Percentiles rank a stretch among this genome's conserved stretches.
Evolutionary conservation across 2,329 filamentous ascomycete genomes (phyloP).

Genomic region (Stagonosporopsis tanaceti): DNA sequence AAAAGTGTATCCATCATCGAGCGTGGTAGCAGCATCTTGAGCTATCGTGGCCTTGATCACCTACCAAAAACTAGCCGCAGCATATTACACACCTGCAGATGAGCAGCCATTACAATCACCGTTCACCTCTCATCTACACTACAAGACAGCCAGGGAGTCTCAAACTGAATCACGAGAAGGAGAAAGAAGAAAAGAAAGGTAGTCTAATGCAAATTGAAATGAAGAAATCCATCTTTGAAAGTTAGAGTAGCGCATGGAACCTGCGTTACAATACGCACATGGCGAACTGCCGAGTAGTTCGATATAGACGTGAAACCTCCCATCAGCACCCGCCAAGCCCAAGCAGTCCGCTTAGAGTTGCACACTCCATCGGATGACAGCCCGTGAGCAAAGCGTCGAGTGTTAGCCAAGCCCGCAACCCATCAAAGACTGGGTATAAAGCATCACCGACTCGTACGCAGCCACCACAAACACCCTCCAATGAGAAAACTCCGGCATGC

Average conservation of each 20-base stretch:
- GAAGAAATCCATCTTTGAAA: conserved; percentile 29
- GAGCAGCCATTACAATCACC: not conserved
- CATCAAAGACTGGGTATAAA: conserved; percentile 8
- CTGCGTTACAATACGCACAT: conserved; percentile 5
- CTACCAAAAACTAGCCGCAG: not conserved
- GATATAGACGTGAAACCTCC: conserved; percentile 15
- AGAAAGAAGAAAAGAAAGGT: conserved; percentile 35
- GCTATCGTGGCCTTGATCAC: not conserved
- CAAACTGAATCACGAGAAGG: not conserved
- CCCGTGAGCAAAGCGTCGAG: conserved; percentile 14
- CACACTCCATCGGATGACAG: conserved; percentile 7
- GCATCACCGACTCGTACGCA: conserved; percentile 30
- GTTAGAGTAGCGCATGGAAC: conserved; percentile 36
- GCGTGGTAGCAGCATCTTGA: not conserved
- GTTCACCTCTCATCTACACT: not conserved
- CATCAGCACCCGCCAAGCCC: conserved; percentile 34
- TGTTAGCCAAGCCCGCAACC: conserved; percentile 11
- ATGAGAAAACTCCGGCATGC: conserved; percentile 49
- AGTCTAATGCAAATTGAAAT: conserved; percentile 26
- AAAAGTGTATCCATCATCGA: not conserved
- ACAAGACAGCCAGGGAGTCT: not conserved
- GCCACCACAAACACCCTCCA: conserved; percentile 36
- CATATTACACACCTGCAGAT: not conserved
- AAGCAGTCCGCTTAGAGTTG: conserved; percentile 18
- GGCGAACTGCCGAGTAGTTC: conserved; percentile 5